Conservation (phyloP, 2,329 filamentous ascomycete species). For the Drechslerella coelobrocha region DNA sequence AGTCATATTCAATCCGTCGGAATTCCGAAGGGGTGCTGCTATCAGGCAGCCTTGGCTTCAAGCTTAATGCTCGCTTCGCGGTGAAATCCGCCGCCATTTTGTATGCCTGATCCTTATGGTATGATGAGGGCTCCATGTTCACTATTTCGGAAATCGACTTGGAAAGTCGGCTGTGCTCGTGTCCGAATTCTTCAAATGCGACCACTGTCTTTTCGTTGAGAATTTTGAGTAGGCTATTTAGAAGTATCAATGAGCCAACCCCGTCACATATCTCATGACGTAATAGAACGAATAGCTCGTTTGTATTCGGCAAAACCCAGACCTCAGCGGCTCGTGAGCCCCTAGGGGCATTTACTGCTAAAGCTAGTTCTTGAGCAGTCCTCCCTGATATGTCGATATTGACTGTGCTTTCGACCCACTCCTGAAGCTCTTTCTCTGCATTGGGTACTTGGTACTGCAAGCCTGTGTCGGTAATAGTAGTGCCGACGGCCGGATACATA, state of each 20-base stretch:
- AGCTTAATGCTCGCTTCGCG: neutral
- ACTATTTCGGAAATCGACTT: neutral
- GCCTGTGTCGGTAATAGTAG: slow-evolving; percentile 9
- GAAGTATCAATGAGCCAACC: slow-evolving; percentile 7
- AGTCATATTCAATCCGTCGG: slow-evolving; percentile 4
- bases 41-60: neutral
- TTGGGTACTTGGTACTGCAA: slow-evolving; percentile 3
- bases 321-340: neutral
- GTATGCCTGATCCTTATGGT: neutral
- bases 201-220: neutral
- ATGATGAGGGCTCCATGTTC: too few species aligned
- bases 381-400: slow-evolving; percentile 4
- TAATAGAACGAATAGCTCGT: slow-evolving; percentile 8
- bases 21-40: neutral
- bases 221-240: slow-evolving; percentile 15
- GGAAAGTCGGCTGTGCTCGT: neutral
- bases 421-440: neutral
- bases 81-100: slow-evolving; percentile 9
- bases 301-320: slow-evolving; percentile 4
- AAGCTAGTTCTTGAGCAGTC: slow-evolving; percentile 12
- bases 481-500: slow-evolving; percentile 8
- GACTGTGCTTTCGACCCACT: slow-evolving; percentile 17
- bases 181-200: neutral
- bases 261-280: slow-evolving; percentile 17
- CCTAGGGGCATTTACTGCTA: neutral